These are phyloP conservation scores for Alternaria atra DNA, from an alignment of 2,329 filamentous ascomycete genomes.

Conservation along the genomic window DNA sequence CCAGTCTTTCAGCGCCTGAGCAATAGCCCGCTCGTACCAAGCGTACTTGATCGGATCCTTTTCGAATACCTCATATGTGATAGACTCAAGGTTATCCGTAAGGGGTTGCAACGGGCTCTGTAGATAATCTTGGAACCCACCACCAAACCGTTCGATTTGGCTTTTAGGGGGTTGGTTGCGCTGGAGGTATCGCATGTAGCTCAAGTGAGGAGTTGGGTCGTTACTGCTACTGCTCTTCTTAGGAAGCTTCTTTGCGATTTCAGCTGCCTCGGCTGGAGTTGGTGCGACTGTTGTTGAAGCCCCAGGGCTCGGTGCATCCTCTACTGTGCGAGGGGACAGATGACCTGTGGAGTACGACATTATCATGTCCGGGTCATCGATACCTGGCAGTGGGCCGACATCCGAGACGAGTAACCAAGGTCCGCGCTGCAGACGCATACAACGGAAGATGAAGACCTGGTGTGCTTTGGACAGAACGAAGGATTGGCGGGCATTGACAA, in stretches of 20 bases:
- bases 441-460: conserved; percentile 65
- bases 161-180: conserved; percentile 75
- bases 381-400: conserved; percentile 63
- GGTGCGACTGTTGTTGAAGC: conserved; percentile 57
- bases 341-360: conserved; percentile 49
- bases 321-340: conserved; percentile 56
- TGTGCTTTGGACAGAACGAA: conserved; percentile 67
- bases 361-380: conserved; percentile 52
- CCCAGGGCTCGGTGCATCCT: conserved; percentile 43
- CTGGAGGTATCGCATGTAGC: conserved; percentile 86
- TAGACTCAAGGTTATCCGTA: conserved; percentile 94
- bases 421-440: conserved; percentile 64
- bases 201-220: conserved; percentile 72
- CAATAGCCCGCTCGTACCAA: conserved; percentile 89
- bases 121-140: conserved; percentile 89
- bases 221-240: conserved; percentile 58
- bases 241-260: conserved; percentile 42
- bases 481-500: conserved; percentile 67
- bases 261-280: conserved; percentile 72
- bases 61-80: conserved; percentile 98
- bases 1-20: conserved; percentile 84
- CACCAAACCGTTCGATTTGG: conserved; percentile 71
- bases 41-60: conserved; percentile 98
- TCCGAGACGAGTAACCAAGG: conserved; percentile 70
- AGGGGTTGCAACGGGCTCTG: conserved; percentile 94